Conservation (phyloP, 2,329 filamentous ascomycete species). For the Thelonectria rubi region DNA sequence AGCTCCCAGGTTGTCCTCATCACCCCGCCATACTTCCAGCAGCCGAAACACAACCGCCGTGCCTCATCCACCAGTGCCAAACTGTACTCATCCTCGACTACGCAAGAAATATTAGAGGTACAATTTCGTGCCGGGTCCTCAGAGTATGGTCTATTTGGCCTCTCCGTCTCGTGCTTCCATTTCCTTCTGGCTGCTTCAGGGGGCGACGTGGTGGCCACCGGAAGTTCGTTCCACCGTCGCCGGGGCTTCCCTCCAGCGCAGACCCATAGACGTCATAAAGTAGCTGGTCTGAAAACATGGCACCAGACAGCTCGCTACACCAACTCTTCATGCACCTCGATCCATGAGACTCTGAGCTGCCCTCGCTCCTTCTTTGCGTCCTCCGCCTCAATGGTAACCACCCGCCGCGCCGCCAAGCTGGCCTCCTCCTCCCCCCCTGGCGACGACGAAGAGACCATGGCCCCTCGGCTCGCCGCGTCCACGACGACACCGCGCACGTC, state of each 20-base stretch:
- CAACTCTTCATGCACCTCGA: not conserved
- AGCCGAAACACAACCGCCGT: too few relatives aligned
- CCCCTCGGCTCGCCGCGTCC: slow-evolving; percentile 15
- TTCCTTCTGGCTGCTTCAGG: slow-evolving; percentile 9
- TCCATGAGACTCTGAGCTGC: slow-evolving; percentile 6
- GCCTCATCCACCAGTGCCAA: not conserved
- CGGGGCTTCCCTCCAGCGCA: slow-evolving; percentile 14
- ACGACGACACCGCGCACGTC: slow-evolving; percentile 50
- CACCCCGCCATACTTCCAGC: too few relatives aligned
- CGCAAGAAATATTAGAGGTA: not conserved
- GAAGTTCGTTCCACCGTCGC: slow-evolving; percentile 30
- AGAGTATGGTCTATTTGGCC: too few relatives aligned
- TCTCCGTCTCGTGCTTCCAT: slow-evolving; percentile 2
- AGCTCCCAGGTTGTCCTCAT: too few relatives aligned
- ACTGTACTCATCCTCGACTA: not conserved
- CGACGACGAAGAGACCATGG: slow-evolving; percentile 26
- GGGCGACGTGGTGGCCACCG: slow-evolving; percentile 14
- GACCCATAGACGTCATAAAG: slow-evolving; percentile 41
- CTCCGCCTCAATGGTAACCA: slow-evolving; percentile 38
- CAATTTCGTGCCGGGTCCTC: not conserved
- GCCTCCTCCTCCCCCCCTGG: slow-evolving; percentile 23
- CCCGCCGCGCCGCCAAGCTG: slow-evolving; percentile 39
- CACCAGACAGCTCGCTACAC: slow-evolving; percentile 25
- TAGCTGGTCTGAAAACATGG: slow-evolving; percentile 14
- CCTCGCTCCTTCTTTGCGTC: not conserved